phyloP scores from a whole-genome alignment of 805 yeast species.

The Metschnikowia kunwiensis region DNA sequence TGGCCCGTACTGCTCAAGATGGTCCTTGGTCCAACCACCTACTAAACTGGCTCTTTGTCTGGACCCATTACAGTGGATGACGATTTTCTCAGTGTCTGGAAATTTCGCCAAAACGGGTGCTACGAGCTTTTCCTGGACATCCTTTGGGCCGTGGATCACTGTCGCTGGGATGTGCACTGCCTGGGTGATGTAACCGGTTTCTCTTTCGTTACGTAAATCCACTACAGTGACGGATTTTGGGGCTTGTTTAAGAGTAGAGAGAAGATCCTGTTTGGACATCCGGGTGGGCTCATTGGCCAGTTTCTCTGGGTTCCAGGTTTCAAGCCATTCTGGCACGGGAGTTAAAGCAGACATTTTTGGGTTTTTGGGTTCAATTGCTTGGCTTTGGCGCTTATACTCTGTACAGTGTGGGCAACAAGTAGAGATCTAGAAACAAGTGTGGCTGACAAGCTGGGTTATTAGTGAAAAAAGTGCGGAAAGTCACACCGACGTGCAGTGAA shows the following conservation, averaged over 20 bases:
- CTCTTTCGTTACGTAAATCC: slow-evolving; percentile 22
- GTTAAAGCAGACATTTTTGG: neutral
- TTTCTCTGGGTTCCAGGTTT: slow-evolving; percentile 9
- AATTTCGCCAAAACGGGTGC: slow-evolving; percentile 11
- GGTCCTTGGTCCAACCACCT: slow-evolving; percentile 25
- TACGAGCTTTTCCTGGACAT: slow-evolving; percentile 15
- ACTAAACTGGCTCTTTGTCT: slow-evolving; percentile 20
- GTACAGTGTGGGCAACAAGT: no score
- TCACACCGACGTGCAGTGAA: no score
- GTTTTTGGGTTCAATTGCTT: no score
- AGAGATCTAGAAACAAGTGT: no score
- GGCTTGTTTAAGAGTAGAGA: slow-evolving; percentile 10
- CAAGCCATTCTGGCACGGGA: slow-evolving; percentile 17
- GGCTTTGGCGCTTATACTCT: no score
- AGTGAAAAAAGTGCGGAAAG: no score
- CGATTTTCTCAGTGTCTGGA: slow-evolving; percentile 16
- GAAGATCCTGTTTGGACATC: slow-evolving; percentile 16
- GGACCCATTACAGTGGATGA: slow-evolving; percentile 24
- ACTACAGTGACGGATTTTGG: slow-evolving; percentile 16
- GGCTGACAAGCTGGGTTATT: no score
- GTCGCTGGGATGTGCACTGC: slow-evolving; percentile 24
- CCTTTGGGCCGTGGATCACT: slow-evolving; percentile 15
- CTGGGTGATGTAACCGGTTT: slow-evolving; percentile 14
- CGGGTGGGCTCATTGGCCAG: slow-evolving; percentile 13
- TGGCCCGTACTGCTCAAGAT: slow-evolving; percentile 14